A percentile compares a stretch with the other conserved stretches of the same genome.
phyloP scores from a whole-genome alignment of 768 basidiomycete species.

The Xanthoconium purpureum region DNA sequence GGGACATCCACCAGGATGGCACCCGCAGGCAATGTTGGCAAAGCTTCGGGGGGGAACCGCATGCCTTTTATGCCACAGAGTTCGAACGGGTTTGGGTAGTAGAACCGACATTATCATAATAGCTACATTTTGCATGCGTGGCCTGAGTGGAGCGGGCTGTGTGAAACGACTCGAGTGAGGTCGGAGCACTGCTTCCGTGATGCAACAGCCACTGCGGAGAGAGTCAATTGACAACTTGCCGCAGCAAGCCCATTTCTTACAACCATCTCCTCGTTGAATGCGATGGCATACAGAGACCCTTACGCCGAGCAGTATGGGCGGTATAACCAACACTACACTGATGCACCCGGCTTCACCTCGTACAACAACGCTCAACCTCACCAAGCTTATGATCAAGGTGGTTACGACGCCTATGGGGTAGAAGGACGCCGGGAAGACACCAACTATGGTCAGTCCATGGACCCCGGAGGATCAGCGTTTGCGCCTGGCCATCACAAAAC shows the following conservation, averaged over 20 bases:
- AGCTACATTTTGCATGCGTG: not conserved
- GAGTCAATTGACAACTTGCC: constrained; percentile 5
- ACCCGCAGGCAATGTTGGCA: constrained; percentile 1
- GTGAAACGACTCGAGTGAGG: constrained; percentile 3
- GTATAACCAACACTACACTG: constrained; percentile 33
- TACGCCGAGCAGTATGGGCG: constrained; percentile 39
- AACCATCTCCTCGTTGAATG: not conserved
- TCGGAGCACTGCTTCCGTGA: not conserved
- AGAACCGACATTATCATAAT: not conserved
- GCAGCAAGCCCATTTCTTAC: constrained; percentile 17
- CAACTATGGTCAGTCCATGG: constrained; percentile 16
- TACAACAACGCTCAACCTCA: constrained; percentile 46
- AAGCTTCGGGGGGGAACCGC: constrained; percentile 43
- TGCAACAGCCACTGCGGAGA: constrained; percentile 2
- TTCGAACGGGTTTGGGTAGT: constrained; percentile 32
- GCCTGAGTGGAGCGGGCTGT: constrained; percentile 9
- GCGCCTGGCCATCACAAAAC: constrained; percentile 24
- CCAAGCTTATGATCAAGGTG: constrained; percentile 52
- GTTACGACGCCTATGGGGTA: constrained; percentile 26
- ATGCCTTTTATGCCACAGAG: constrained; percentile 48
- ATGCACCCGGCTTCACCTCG: constrained; percentile 42
- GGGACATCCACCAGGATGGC: constrained; percentile 25
- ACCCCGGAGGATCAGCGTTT: constrained; percentile 11
- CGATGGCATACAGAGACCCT: constrained; percentile 55
- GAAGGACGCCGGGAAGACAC: constrained; percentile 40